Evolutionary conservation across 2,329 filamentous ascomycete species (phyloP).

Genomic region (Beauveria asiatica): DNA sequence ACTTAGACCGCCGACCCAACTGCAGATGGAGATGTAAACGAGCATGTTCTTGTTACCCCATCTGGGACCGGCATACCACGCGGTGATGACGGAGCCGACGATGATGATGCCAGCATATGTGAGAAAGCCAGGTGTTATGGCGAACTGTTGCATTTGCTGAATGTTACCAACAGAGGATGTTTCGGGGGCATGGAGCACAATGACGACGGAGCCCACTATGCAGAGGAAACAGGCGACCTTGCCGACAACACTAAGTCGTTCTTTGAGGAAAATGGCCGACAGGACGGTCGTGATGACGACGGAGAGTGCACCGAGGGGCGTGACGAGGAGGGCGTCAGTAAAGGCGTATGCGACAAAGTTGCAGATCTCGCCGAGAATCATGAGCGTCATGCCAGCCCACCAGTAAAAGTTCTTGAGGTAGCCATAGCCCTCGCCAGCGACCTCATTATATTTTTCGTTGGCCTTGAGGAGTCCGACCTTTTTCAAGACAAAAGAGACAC

Average conservation of each 20-base stretch:
- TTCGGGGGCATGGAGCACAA: slow-evolving; percentile 85
- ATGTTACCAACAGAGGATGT: slow-evolving; percentile 81
- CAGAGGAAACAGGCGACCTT: slow-evolving; percentile 95
- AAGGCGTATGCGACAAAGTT: slow-evolving; percentile 98
- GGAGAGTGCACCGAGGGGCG: slow-evolving; percentile 79
- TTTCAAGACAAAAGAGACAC: slow-evolving; percentile 89
- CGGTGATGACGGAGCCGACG: slow-evolving; percentile 60
- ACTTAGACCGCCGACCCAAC: slow-evolving; percentile 84
- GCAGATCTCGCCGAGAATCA: slow-evolving; percentile 94
- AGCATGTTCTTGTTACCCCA: slow-evolving; percentile 98
- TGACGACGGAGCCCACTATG: slow-evolving; percentile 85
- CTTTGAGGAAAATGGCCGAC: slow-evolving; percentile 91
- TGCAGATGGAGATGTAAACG: slow-evolving; percentile 94
- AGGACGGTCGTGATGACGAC: slow-evolving; percentile 89
- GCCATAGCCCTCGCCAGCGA: slow-evolving; percentile 90
- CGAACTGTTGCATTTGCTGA: slow-evolving; percentile 84
- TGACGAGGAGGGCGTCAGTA: slow-evolving; percentile 91
- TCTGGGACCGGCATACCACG: slow-evolving; percentile 72
- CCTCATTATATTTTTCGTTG: slow-evolving; percentile 93
- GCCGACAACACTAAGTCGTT: slow-evolving; percentile 88
- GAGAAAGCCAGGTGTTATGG: slow-evolving; percentile 79
- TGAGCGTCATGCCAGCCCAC: slow-evolving; percentile 93
- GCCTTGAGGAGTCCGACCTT: slow-evolving; percentile 86
- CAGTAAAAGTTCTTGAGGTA: slow-evolving; percentile 93
- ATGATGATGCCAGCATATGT: slow-evolving; percentile 78